These are phyloP conservation scores for Sungouiozyma intestinalis DNA, from an alignment of 805 yeast species.

Conservation along the genomic window DNA sequence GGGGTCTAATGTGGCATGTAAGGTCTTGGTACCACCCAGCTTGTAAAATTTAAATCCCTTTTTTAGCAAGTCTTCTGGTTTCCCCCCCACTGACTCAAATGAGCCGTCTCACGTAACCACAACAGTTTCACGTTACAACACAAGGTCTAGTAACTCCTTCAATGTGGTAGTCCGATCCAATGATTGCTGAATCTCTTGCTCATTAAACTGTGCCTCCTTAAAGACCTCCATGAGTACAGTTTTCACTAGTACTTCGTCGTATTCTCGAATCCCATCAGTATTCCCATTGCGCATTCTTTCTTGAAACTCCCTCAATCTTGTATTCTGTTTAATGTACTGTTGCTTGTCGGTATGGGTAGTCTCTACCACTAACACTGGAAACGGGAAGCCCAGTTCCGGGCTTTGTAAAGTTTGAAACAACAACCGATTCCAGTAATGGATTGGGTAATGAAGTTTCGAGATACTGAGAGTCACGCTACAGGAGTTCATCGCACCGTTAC, in stretches of 20 bases:
- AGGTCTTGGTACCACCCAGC: too few species aligned
- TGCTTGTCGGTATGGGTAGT: constrained; percentile 6
- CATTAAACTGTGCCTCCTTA: constrained; percentile 1
- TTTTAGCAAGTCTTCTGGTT: too few species aligned
- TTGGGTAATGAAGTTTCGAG: constrained; percentile 1
- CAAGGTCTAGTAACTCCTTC: constrained; percentile 2
- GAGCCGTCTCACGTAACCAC: too few species aligned
- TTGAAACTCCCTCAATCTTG: constrained; percentile 1
- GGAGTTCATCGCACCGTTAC: not conserved
- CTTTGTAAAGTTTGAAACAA: not conserved
- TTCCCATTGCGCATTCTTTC: not conserved
- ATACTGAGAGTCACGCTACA: constrained; percentile 1
- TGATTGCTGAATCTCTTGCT: constrained; percentile 4
- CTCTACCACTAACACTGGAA: constrained; percentile 4
- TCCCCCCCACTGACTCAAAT: too few species aligned
- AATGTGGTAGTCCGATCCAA: constrained; percentile 2
- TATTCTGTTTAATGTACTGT: constrained; percentile 3
- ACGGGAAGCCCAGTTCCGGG: not conserved
- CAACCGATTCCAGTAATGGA: constrained; percentile 7
- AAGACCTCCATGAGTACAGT: constrained; percentile 3
- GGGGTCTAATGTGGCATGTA: too few species aligned
- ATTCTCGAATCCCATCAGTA: not conserved
- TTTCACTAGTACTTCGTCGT: constrained; percentile 4
- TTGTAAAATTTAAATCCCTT: too few species aligned
- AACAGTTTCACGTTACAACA: not conserved